Evolutionary conservation across 345 rosid species (phyloP), one percentile per base, ranked within the genome.

Genomic region (Trapa incisa): DNA sequence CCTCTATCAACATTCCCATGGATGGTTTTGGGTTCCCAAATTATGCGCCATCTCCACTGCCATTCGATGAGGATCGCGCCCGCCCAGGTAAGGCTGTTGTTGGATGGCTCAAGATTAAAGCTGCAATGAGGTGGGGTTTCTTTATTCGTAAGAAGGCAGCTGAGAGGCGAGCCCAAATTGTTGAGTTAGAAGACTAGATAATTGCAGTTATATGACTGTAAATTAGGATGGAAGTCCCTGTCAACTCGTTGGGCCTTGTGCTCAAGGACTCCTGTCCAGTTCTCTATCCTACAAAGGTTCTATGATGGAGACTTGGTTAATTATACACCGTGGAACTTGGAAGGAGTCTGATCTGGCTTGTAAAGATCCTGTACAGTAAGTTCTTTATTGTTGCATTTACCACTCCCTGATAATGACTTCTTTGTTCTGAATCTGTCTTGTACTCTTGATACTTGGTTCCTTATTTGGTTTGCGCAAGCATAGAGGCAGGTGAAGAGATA

Each of bases 81-180:
- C 89, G 94, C 61, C 72, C 96, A 63, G 96, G 96, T 22, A 90
- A 78, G 80, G 94, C 98, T 47, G 98, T 88, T 61, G 98, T 86
- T 6, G 92, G 98, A 1, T 93, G 98, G 98, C 84, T 93, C 74
- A 90, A 90, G 86, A 88, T 93, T 79, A 93, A 93, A 76, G 98
- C 98, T n/a, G 97, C 97, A 6, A 90, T 90, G 97, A 84, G 97
- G 68, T 93, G 98, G 97, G 98, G 98, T 0, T 88, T 93, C 89
- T 93, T 87, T 77, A 81, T 93, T 39, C 80, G 98, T 71, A 93
- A 84, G 81, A 93, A 93, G 82, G 98, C 98, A 16, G 97, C 98
- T 11, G 98, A 90, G 85, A 85, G 89, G 75, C 89, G 97, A 42
- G 97, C 97, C 12, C 97, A 87, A 70, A 73, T 93, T 73, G 92